Conservation (phyloP, 148 eudicot species). For the Euryodendron excelsum region DNA sequence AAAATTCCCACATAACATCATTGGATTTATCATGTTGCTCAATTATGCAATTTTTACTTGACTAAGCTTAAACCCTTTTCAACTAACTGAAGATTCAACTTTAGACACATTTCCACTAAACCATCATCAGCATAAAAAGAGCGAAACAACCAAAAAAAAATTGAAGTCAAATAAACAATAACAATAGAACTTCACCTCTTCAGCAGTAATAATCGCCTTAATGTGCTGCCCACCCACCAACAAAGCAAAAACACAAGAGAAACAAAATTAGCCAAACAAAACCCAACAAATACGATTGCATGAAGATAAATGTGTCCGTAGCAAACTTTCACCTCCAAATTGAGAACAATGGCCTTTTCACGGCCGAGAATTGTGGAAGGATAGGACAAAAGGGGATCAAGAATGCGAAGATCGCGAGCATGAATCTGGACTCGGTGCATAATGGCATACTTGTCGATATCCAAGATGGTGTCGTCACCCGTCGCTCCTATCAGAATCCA, state of each 20-base stretch:
- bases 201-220: conserved; percentile 81
- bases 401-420: conserved; percentile 84
- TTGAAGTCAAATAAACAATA: background rate
- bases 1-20: background rate
- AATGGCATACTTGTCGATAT: conserved; percentile 73
- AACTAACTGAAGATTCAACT: no score
- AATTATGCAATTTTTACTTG: background rate
- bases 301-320: no score
- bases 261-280: conserved; percentile 5
- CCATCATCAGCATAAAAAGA: background rate
- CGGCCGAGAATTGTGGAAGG: conserved; percentile 85
- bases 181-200: conserved; percentile 46
- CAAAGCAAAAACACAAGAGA: no score
- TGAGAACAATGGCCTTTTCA: conserved; percentile 76
- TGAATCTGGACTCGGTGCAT: conserved; percentile 86
- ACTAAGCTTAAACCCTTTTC: background rate
- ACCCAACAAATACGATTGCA: background rate
- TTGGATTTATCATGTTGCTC: background rate
- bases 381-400: conserved; percentile 75
- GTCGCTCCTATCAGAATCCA: conserved; percentile 55
- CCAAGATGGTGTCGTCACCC: conserved; percentile 48
- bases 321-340: conserved; percentile 51
- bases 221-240: conserved; percentile 54
- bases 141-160: background rate
- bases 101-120: no score